Conservation (phyloP, 2,329 filamentous ascomycete genomes). For the Fusarium burgessii region DNA sequence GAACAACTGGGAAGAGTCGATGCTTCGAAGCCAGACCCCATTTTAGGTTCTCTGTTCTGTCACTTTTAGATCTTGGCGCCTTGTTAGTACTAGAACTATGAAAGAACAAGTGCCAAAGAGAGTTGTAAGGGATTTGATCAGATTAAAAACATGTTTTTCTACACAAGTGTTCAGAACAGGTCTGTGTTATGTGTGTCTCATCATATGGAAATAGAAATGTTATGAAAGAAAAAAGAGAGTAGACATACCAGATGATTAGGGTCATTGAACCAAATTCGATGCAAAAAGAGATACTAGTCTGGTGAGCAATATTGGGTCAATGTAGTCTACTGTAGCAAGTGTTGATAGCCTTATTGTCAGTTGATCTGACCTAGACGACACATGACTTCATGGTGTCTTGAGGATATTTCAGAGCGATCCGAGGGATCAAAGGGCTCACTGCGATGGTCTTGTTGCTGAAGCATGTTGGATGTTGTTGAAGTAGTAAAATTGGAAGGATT, state of each 20-base stretch:
- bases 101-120: conserved; percentile 15
- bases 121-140: conserved; percentile 35
- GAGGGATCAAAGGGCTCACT: not conserved
- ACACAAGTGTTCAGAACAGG: conserved; percentile 52
- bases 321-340: not conserved
- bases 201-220: conserved; percentile 41
- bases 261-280: not conserved
- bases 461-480: not conserved
- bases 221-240: not conserved
- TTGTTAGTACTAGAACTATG: conserved; percentile 29
- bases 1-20: conserved; percentile 11
- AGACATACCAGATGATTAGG: conserved; percentile 21
- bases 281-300: not conserved
- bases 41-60: conserved; percentile 24
- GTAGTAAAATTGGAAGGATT: not conserved
- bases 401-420: too few species aligned
- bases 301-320: conserved; percentile 4
- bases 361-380: not conserved
- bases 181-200: conserved; percentile 51
- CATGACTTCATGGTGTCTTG: conserved; percentile 4
- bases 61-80: conserved; percentile 3
- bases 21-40: conserved; percentile 16
- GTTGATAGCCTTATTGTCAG: not conserved
- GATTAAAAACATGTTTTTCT: conserved; percentile 46
- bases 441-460: not conserved